Evolutionary conservation across 805 yeast species (phyloP), one percentile per base, ranked within the genome.

Genomic region (Kodamaea neixiangensis): DNA sequence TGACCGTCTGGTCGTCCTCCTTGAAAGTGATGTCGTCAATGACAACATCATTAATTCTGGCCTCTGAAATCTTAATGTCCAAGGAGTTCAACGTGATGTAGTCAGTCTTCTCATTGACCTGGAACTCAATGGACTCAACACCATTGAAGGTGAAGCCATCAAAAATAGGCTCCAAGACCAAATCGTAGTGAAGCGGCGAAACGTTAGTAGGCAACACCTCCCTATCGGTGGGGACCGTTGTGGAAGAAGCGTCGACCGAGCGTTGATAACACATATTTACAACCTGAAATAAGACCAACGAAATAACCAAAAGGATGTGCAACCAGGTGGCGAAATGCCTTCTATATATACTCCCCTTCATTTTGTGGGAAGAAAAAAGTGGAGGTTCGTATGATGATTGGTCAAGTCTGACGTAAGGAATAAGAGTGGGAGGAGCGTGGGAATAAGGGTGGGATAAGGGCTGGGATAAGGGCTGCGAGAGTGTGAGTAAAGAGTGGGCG

Each of bases 1-100:
- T 66, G 37, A 67, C 68, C 29, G 75, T 66, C 51, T 73, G 75
- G 44, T 65, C 60, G 4, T 78, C 79, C 15, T 68, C 68, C 47
- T 69, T 68, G 49, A 59, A 67, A 18, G 59, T 46, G 54, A 68
- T 62, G 17, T 58, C 57, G 6, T 48, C 48, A 22, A 62, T 59
- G 19, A 47, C 53, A n/a, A 49, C 47, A 49, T 65, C 71, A 50
- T 71, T 61, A 55, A 73, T 58, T 46, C 62, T 65, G 14, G 82
- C 86, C 33, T 73, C 65, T 53, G 78, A 78, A 58, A 86, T 73
- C 10, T 82, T 86, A 53, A 88, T 77, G 44, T 89, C 96, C 18
- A 83, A 58, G 17, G 81, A 64, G 73, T 89, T 87, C 60, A 89
- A 71, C 20, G 78, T 71, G 51, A 85, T 73, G 21, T 63, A 63